Evolutionary conservation across 371 early-diverging fungal genomes (phyloP).

Genomic region (Umbelopsis sp.): DNA sequence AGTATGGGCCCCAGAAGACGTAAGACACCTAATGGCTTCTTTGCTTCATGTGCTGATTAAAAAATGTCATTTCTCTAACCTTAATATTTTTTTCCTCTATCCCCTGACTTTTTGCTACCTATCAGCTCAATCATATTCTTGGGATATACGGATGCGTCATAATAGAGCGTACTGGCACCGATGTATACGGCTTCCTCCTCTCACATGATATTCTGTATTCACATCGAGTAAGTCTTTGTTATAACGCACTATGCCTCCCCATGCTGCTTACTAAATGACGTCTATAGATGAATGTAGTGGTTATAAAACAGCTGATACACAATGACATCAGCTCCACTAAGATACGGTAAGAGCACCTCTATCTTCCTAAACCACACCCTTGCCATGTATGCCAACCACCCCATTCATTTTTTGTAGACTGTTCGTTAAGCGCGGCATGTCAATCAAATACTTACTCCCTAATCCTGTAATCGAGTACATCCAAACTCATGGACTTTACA

Average conservation of each 20-base stretch:
- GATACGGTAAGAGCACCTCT: constrained; percentile 61
- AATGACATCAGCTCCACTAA: constrained; percentile 97
- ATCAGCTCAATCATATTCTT: constrained; percentile 90
- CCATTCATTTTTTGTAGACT: constrained; percentile 43
- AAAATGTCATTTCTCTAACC: constrained; percentile 1
- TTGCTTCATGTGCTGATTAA: constrained; percentile 12
- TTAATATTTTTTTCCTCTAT: constrained; percentile 3
- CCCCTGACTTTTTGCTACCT: no score
- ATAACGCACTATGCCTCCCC: neutral
- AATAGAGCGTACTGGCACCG: constrained; percentile 94
- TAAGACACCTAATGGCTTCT: constrained; percentile 46
- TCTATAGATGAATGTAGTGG: constrained; percentile 83
- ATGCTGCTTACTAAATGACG: neutral
- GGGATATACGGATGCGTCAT: constrained; percentile 94
- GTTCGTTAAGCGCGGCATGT: constrained; percentile 93
- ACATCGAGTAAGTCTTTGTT: constrained; percentile 69
- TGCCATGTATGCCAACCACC: no score
- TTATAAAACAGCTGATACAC: constrained; percentile 94
- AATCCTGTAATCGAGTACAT: constrained; percentile 95
- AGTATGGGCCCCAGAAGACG: constrained; percentile 91
- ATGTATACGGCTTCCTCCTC: constrained; percentile 90
- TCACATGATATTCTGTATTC: constrained; percentile 89
- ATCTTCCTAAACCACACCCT: no score
- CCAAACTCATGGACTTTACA: constrained; percentile 71
- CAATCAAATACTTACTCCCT: constrained; percentile 94